Percentiles rank a stretch among this genome's conserved stretches.
These are phyloP conservation scores for Salmacisia buchloeana DNA, from an alignment of 1,284 basidiomycete genomes.

Conservation along the genomic window DNA sequence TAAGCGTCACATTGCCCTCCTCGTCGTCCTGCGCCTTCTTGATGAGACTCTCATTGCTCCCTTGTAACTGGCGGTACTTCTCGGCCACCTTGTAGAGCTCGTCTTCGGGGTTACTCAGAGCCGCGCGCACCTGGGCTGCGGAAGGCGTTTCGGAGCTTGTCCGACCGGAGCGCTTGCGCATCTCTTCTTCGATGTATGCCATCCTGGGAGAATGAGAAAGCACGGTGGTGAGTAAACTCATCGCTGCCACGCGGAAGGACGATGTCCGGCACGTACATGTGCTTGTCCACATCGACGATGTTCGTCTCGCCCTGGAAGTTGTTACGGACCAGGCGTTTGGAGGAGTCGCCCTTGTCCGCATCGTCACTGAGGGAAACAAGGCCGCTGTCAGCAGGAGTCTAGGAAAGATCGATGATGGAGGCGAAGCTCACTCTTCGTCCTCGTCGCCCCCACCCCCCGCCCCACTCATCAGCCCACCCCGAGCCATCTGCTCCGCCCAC, in stretches of 20 bases:
- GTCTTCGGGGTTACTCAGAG: slow-evolving; percentile 65
- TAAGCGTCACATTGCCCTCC: slow-evolving; percentile 87
- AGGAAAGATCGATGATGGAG: neutral
- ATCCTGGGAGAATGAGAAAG: slow-evolving; percentile 62
- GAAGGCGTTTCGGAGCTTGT: slow-evolving; percentile 18
- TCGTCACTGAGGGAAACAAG: slow-evolving; percentile 9
- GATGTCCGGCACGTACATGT: slow-evolving; percentile 74
- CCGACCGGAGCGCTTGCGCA: slow-evolving; percentile 63
- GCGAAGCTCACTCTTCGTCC: slow-evolving; percentile 57
- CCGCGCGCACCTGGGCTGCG: slow-evolving; percentile 51
- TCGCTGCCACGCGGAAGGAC: neutral
- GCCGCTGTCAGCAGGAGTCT: slow-evolving; percentile 5
- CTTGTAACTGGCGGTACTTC: slow-evolving; percentile 54
- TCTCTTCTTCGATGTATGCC: slow-evolving; percentile 91
- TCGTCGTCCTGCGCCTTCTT: slow-evolving; percentile 57
- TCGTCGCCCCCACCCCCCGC: slow-evolving; percentile 37
- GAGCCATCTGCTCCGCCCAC: slow-evolving; percentile 24
- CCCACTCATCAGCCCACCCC: slow-evolving; percentile 25
- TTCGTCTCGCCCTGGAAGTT: slow-evolving; percentile 98
- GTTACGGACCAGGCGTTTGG: slow-evolving; percentile 65
- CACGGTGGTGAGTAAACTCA: neutral
- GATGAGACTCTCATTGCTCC: too few relatives aligned
- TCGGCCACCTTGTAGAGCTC: slow-evolving; percentile 76
- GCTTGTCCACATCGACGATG: slow-evolving; percentile 89
- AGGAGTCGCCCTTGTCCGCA: neutral